Base-by-base conservation (phyloP, 176 grass and related monocot species). In the Oryza meridionalis region DNA sequence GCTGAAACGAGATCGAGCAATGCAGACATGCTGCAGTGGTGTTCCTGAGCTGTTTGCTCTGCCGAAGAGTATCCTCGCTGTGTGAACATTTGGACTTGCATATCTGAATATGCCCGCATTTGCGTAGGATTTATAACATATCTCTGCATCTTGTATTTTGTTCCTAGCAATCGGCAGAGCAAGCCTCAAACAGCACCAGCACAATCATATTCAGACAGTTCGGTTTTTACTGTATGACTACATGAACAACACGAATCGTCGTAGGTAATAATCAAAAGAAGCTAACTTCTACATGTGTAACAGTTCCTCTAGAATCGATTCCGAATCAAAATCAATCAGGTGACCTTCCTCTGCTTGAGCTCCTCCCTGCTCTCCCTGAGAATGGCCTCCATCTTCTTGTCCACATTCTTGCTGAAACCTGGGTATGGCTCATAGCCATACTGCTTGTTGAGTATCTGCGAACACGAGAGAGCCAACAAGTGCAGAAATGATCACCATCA, bases 391-490 rank as follows among this genome's bases (percentile, higher is more conserved):
- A 98, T 91, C 91, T 86, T 93, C 80, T 76, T 87, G 2, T 88
- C 66, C 43, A 99, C 91, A 43, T 90, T 99, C 80, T 85, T 90
- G 81, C 47, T 86, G 91, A 99, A 99, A 32, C 91, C 88, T 81
- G 89, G 91, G 79, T 99, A 99, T 5, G 93, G 96, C 59, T 99
- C 93, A 3, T 96, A 99, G 46, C 86, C 88, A 45, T 96, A 90
- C 40, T 89, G 75, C 21, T 85, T 96, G 73, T 91, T 89, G 46
- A 99, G 89, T 71, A 78, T 88, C 96, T 99, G 81, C 7, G 47
- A 62, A 74, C 26, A 73, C 44, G 55, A 83, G 2, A 83, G 64
- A 5, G 5, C 50, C 67, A 72, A 38, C 22, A 24, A 17, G 11
- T 38, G 27, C 0, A 22, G n/a, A 90, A n/a, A 0, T 29, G n/a